Evolutionary conservation across 768 basidiomycete genomes (phyloP), one percentile per base, ranked within the genome.

Genomic region (Clitopilus passeckerianus): DNA sequence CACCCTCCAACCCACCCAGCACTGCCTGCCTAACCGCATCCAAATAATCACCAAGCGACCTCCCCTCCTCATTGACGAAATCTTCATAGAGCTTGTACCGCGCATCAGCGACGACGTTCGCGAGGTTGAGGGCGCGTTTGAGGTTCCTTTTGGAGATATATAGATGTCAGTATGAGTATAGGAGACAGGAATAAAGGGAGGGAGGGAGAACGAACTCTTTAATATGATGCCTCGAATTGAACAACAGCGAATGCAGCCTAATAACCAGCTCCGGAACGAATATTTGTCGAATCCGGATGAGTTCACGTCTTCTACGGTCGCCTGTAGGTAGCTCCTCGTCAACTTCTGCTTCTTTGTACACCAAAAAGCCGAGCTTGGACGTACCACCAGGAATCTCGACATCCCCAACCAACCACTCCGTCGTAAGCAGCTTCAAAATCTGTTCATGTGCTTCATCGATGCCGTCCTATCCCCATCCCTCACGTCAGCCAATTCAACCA

Each of bases 191-290:
- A 34, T 9, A n/a, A n/a, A n/a, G n/a, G n/a, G 1, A 37, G 16
- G 53, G 41, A n/a, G n/a, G n/a, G 46, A 22, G 20, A 27, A 78
- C 86, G 56, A 64, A 90, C 93, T 83, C 80, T 53, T 88, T 85
- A 43, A 93, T 78, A 20, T 83, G 73, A 9, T 77, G 71, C 7
- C 86, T 76, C 5, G 93, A 92, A 34, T 77, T 73, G 60, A 84
- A 80, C 10, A 98, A 74, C 54, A 89, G 74, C 46, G 82, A 77
- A 67, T 98, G 95, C 1, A 98, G 75, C 20, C 93, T 86, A 63
- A 98, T 80, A 64, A 98, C 84, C 20, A 98, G 79, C 69, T 97
- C 94, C 0, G 95, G 96, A 23, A 97, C 77, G 71, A 89, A 95
- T 30, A 95, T 85, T 66, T 94, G 88, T 43, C 95, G 85, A 56